Conservation (phyloP, 768 basidiomycete species). For the Tylopilus balloui region DNA sequence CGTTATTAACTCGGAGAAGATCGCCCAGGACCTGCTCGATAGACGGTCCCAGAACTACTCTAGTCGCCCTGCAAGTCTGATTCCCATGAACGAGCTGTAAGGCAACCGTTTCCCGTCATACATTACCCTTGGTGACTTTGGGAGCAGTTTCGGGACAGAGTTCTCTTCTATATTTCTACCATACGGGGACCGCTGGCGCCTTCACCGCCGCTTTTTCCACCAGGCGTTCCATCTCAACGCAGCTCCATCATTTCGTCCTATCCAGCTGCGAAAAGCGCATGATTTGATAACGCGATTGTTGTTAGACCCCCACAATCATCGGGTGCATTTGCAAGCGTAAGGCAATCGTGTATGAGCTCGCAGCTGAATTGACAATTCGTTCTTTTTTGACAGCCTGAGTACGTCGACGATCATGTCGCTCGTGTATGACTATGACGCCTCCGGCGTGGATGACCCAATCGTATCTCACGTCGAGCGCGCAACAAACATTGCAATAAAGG, state of each 20-base stretch:
- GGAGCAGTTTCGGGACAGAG: constrained; percentile 19
- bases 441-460: constrained; percentile 19
- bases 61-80: constrained; percentile 18
- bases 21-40: constrained; percentile 24
- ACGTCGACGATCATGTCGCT: constrained; percentile 22
- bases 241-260: constrained; percentile 26
- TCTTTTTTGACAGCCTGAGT: constrained; percentile 11
- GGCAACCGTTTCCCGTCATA: not conserved
- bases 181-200: constrained; percentile 28
- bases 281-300: constrained; percentile 28
- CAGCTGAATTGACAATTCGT: not conserved
- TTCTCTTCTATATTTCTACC: constrained; percentile 25
- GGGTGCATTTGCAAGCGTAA: constrained; percentile 23
- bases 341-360: not conserved
- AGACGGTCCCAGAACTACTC: constrained; percentile 23
- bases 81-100: constrained; percentile 19
- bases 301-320: constrained; percentile 19
- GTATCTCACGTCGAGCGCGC: constrained; percentile 15
- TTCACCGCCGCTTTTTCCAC: constrained; percentile 33
- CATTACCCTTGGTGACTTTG: not conserved
- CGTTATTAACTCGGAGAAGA: constrained; percentile 24
- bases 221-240: constrained; percentile 33
- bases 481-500: constrained; percentile 6
- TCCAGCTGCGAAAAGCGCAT: constrained; percentile 32
- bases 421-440: constrained; percentile 23